Conservation (phyloP, 2,329 filamentous ascomycete species). For the Hypoxylon sp. region DNA sequence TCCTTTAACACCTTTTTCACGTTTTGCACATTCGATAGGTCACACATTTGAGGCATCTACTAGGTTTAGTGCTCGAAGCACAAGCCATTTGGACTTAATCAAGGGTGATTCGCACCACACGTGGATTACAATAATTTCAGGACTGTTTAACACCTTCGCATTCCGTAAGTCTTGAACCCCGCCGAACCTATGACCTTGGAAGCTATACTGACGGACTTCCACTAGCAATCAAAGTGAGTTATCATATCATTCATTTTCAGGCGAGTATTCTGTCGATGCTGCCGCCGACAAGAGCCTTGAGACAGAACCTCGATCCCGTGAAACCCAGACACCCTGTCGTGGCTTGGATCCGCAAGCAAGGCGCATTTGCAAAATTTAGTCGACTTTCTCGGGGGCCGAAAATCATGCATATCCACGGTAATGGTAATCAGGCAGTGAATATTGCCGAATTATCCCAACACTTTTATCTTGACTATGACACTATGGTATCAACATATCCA, state of each 20-base stretch:
- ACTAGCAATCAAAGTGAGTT: slow-evolving; percentile 1
- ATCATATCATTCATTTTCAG: slow-evolving; percentile 18
- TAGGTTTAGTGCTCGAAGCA: background rate
- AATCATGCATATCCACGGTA: slow-evolving; percentile 25
- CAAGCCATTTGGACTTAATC: background rate
- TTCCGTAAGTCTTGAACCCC: background rate
- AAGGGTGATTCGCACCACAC: background rate
- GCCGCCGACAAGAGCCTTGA: slow-evolving; percentile 16
- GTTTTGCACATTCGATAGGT: background rate
- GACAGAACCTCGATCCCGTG: slow-evolving; percentile 6
- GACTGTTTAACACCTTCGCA: background rate
- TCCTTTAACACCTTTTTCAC: background rate
- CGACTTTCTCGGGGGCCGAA: background rate
- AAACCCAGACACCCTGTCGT: background rate
- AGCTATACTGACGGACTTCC: background rate
- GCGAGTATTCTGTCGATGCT: slow-evolving; percentile 12
- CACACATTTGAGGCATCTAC: background rate
- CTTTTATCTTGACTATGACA: slow-evolving; percentile 18
- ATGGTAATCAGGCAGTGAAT: slow-evolving; percentile 3
- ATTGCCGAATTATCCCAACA: slow-evolving; percentile 15
- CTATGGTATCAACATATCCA: background rate
- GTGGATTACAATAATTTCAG: background rate
- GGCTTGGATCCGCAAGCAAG: slow-evolving; percentile 26
- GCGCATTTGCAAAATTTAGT: slow-evolving; percentile 14
- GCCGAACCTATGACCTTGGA: no score